Evolutionary conservation across 179 eudicot species (phyloP), one percentile per base, ranked within the genome.

Genomic region (Sideroxylon spinosum): DNA sequence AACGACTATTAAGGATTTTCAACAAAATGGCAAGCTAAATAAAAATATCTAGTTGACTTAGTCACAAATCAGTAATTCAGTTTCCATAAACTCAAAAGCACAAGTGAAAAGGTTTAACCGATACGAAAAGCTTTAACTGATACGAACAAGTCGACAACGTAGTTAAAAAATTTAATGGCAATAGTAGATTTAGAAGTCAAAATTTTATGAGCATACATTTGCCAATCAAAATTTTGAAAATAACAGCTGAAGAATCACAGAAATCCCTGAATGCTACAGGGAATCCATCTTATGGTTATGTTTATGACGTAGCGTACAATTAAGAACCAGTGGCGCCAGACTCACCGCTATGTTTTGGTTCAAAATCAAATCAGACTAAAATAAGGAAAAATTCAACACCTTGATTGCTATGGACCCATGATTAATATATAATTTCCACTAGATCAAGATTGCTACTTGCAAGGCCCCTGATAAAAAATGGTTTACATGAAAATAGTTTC

Each of bases 311-410:
- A 44, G 20, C 8, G 25, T 50, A 68, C 25, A 68, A 37, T 68
- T 0, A 68, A 68, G 52, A 44, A 19, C 49, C 22, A 17, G 12
- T 9, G 48, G 23, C 44, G 5, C 44, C 44, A 37, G 44, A 37
- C 44, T 37, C 44, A 37, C 44, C 4, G 44, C 44, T 37, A 37
- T 37, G 20, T 22, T 61, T 61, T 6, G 65, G 65, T 48, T 14
- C 73, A 71, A 71, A 22, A 50, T 71, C 22, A 29, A 22, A 9
- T 52, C 61, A 52, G 75, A 71, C 64, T 55, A 17, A 60, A 60
- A 25, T 37, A 60, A 8, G 17, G 75, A 71, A 71, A 71, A 32
- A 50, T 28, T 8, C 28, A 11, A n/a, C 1, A 46, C 11, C 0
- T 20, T 3, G 20, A 70, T 17, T 52, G 29, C 37, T 29, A 29